phyloP scores from a whole-genome alignment of 495 filamentous ascomycete genomes.

The Penicillium nucicola region DNA sequence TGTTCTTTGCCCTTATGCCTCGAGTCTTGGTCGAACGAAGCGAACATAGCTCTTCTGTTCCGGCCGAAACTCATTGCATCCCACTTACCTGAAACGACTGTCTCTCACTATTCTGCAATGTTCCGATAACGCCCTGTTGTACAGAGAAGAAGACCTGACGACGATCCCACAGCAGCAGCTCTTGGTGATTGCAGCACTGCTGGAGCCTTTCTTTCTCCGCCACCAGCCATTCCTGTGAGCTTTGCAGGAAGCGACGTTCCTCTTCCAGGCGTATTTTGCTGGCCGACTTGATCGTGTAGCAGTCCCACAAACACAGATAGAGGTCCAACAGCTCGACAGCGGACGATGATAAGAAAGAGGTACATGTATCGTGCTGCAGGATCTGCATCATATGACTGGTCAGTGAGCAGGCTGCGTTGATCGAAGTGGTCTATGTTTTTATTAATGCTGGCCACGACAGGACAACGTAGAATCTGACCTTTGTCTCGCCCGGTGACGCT shows the following conservation, averaged over 20 bases:
- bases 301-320: conserved; percentile 1
- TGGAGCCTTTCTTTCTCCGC: not conserved
- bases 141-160: too few relatives aligned
- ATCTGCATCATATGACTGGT: too few relatives aligned
- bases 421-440: too few relatives aligned
- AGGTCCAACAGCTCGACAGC: not conserved
- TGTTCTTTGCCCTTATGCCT: too few relatives aligned
- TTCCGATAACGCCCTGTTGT: not conserved
- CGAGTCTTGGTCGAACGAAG: too few relatives aligned
- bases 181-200: not conserved
- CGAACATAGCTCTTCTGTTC: too few relatives aligned
- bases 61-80: not conserved
- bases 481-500: too few relatives aligned
- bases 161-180: conserved; percentile 1
- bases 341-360: too few relatives aligned
- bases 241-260: not conserved
- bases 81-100: not conserved
- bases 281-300: not conserved
- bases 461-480: too few relatives aligned
- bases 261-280: conserved; percentile 2
- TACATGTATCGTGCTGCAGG: too few relatives aligned
- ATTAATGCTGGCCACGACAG: too few relatives aligned
- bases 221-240: not conserved
- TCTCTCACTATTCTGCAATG: not conserved
- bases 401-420: too few relatives aligned